Evolutionary conservation across 768 basidiomycete species (phyloP), one percentile per base, ranked within the genome.

Genomic region (Leccinum disarticulatum): DNA sequence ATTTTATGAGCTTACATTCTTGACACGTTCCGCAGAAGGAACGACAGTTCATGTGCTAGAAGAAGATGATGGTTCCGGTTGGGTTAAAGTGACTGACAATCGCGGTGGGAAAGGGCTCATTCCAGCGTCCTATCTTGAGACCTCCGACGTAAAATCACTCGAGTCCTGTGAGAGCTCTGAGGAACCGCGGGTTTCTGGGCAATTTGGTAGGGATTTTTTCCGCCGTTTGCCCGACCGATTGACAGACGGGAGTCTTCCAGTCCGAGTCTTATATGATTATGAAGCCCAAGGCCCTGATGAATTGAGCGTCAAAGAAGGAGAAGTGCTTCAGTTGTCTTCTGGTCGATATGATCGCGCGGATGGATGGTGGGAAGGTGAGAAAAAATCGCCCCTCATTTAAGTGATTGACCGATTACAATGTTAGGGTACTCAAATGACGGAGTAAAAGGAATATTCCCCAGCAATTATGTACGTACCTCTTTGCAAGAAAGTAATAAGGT

Each of bases 361-460:
- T 56, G 91, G 89, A 30, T 93, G 91, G 91, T 93, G 88, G 87
- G 90, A 93, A 85, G 91, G 91, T 86, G 67, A 66, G 77, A 67
- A 62, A 61, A 54, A 49, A 38, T 49, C 41, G 43, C 59, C 62
- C 54, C 63, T 61, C 57, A 60, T 63, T 61, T 65, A 69, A 57
- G 54, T 58, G 54, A 64, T 66, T 70, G 61, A 66, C 64, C 48
- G 65, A 67, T 69, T 64, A 61, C 25, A 66, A 69, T 64, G 62
- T 50, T 71, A 91, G 90, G 90, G 57, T 77, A 84, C 62, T 82
- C 86, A 64, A 72, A 76, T 54, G 70, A 74, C 57, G 87, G 90
- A 56, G 77, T 71, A 70, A 90, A 84, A 72, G 91, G 91, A 6
- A 91, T 93, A 66, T 93, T 93, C 76, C 91, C 91, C 28, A 91